These are phyloP conservation scores for Podila epigama DNA, from an alignment of 192 early-diverging fungal genomes.

Conservation along the genomic window DNA sequence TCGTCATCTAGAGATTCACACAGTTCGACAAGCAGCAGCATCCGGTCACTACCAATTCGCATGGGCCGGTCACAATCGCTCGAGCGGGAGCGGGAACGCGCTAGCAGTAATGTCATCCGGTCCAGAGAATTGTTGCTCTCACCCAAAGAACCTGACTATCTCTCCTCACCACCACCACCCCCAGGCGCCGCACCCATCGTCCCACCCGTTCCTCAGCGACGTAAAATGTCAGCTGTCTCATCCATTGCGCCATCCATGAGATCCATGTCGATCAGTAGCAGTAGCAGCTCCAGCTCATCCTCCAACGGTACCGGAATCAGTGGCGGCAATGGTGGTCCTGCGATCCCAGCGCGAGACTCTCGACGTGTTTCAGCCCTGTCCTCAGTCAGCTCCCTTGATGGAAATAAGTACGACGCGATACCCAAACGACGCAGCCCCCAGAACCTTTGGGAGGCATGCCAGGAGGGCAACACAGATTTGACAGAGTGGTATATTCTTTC, in stretches of 20 bases:
- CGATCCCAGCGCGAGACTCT: slow-evolving; percentile 29
- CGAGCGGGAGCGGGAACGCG: slow-evolving; percentile 10
- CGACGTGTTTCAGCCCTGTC: slow-evolving; percentile 37
- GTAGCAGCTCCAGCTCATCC: slow-evolving; percentile 22
- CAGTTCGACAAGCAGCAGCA: neutral
- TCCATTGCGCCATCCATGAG: slow-evolving; percentile 26
- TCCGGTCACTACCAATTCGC: slow-evolving; percentile 17
- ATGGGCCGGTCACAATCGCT: slow-evolving; percentile 29
- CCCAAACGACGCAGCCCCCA: slow-evolving; percentile 16
- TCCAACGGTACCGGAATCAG: slow-evolving; percentile 3
- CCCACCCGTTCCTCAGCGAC: slow-evolving; percentile 19
- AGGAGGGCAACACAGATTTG: slow-evolving; percentile 36
- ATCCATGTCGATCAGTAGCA: slow-evolving; percentile 46
- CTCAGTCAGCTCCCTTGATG: slow-evolving; percentile 34
- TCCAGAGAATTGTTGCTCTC: neutral
- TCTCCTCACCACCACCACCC: slow-evolving; percentile 2
- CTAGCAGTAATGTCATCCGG: neutral
- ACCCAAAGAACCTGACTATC: neutral
- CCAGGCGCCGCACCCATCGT: too few species aligned
- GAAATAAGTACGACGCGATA: slow-evolving; percentile 16
- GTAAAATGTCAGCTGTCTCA: slow-evolving; percentile 41
- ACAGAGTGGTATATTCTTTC: slow-evolving; percentile 27
- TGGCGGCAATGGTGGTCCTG: too few species aligned
- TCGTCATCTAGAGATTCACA: slow-evolving; percentile 42
- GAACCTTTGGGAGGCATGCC: slow-evolving; percentile 40